Base-by-base conservation (phyloP, 352 stramenopile species). In the Peronospora farinosa region DNA sequence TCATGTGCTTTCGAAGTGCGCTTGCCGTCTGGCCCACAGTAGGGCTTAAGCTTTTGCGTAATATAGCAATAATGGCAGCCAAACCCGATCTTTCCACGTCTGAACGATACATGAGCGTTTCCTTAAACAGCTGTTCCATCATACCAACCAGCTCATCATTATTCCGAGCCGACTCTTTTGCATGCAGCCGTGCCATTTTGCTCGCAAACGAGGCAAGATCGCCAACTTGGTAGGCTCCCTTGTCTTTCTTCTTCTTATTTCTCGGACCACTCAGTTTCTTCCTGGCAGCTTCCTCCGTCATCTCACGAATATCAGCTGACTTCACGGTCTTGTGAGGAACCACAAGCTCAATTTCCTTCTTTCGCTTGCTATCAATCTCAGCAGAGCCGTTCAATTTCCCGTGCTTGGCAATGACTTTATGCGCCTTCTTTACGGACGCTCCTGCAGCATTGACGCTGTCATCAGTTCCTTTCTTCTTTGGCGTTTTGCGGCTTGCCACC, bases 301-400 rank as follows among this genome's bases (percentile, higher is more conserved):
- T 82, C 41, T 88, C 77, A 4, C 76, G 71, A 59, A 87, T 86
- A 46, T 88, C 80, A 0, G 75, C 62, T 8, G 77, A 87, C 44
- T 87, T 91, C 5, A 88, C 75, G 2, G 80, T 74, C 51, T 91
- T 86, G 38, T 80, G 76, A 0, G 79, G 79, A 7, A 88, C 76
- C 0, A 88, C 66, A 21, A 90, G 63, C 39, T 90, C 79, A 12
- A 90, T 90, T 47, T 87, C 76, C 23, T 88, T 87, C 63, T 88
- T 87, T 9, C 78, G 68, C 54, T 88, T 90, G 33, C 62, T 79
- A 40, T 90, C 78, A 12, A 88, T 74, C 7, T 88, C 75, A 21
- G 43, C 17, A 0, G 54, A 47, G 25, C 47, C 40, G 32, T 57
- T 60, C 2, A 61, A 15, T 48, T 83, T 79, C 1, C 38, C 33